These are phyloP conservation scores for Zychaea mexicana DNA, from an alignment of 371 early-diverging fungal genomes.

Conservation along the genomic window DNA sequence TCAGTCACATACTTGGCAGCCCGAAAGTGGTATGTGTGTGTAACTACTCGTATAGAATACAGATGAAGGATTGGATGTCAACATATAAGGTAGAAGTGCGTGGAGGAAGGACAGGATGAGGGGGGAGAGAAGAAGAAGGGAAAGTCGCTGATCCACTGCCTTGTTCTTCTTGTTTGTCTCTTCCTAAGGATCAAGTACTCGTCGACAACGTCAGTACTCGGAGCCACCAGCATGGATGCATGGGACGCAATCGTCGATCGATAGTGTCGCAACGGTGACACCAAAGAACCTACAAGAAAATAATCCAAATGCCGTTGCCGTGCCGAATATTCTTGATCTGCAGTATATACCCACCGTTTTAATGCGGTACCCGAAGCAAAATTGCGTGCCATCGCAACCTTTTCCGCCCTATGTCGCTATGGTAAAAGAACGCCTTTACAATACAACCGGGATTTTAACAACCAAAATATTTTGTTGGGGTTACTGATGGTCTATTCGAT, in stretches of 20 bases:
- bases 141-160: too few species aligned
- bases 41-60: too few species aligned
- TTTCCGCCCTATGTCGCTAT: slow-evolving; percentile 71
- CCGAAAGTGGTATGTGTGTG: not conserved
- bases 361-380: slow-evolving; percentile 37
- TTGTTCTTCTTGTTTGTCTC: not conserved
- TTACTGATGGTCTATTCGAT: too few species aligned
- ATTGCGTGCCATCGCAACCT: slow-evolving; percentile 30
- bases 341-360: slow-evolving; percentile 44
- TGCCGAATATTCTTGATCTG: slow-evolving; percentile 42
- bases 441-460: too few species aligned
- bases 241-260: not conserved
- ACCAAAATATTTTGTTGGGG: too few species aligned
- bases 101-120: too few species aligned
- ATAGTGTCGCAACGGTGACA: not conserved
- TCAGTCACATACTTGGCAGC: not conserved
- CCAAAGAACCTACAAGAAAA: not conserved
- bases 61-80: too few species aligned
- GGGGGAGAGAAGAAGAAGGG: too few species aligned
- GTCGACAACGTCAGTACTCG: slow-evolving; percentile 12
- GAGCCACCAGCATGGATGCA: slow-evolving; percentile 13
- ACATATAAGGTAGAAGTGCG: not conserved
- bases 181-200: not conserved
- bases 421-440: too few species aligned
- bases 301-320: not conserved